Percentiles rank a stretch among this genome's conserved stretches.
phyloP scores from a whole-genome alignment of 108 stramenopile species.

The Stephanodiscus minutulus region DNA sequence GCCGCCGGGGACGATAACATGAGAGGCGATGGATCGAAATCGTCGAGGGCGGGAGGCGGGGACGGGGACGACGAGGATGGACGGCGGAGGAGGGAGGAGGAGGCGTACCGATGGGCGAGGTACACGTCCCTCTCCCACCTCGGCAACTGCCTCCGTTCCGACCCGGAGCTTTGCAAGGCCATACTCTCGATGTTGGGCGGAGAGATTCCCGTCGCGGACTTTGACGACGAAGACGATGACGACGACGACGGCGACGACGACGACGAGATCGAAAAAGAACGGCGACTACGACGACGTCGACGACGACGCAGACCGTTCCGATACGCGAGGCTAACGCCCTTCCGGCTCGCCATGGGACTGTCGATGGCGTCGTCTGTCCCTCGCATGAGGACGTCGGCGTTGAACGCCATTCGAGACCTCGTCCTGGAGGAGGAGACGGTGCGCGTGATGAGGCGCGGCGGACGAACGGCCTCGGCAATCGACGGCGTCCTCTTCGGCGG shows the following conservation, averaged over 20 bases:
- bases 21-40: neutral
- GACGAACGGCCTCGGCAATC: slow-evolving; percentile 9
- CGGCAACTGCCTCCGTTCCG: slow-evolving; percentile 32
- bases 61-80: neutral
- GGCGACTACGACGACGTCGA: neutral
- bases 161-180: slow-evolving; percentile 49
- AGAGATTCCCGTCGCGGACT: neutral
- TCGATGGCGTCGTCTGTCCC: slow-evolving; percentile 50
- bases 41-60: neutral
- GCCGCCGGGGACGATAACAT: neutral
- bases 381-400: slow-evolving; percentile 26
- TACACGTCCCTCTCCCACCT: slow-evolving; percentile 47
- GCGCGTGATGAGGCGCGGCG: slow-evolving; percentile 19
- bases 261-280: too few relatives aligned
- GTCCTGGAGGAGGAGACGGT: slow-evolving; percentile 50
- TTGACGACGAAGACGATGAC: neutral
- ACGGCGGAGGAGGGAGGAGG: slow-evolving; percentile 5
- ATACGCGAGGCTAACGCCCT: slow-evolving; percentile 46
- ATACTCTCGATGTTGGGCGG: slow-evolving; percentile 42
- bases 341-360: slow-evolving; percentile 47
- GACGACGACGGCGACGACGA: neutral
- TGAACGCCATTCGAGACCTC: slow-evolving; percentile 43
- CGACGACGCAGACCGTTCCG: slow-evolving; percentile 34
- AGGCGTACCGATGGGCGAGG: slow-evolving; percentile 42
- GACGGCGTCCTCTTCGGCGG: neutral